These are phyloP conservation scores for Adansonia grandidieri DNA, from an alignment of 441 rosid species.

Conservation along the genomic window DNA sequence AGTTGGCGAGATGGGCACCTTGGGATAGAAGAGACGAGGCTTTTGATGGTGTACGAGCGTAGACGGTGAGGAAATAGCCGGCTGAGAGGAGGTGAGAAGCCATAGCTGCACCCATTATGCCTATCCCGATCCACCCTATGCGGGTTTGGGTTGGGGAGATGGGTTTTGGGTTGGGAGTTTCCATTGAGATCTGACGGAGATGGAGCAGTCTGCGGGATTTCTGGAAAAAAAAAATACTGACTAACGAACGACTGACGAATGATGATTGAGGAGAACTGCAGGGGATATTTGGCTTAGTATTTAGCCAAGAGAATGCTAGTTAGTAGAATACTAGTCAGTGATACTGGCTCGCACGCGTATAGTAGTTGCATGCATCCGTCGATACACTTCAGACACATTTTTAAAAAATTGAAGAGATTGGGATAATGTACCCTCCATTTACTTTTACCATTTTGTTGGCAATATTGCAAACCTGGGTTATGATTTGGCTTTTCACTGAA, in stretches of 20 bases:
- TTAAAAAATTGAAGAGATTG: too few relatives aligned
- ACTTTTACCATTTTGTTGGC: too few relatives aligned
- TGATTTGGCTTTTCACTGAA: not conserved
- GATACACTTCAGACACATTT: too few relatives aligned
- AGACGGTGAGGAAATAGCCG: slow-evolving; percentile 65
- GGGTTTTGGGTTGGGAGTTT: slow-evolving; percentile 59
- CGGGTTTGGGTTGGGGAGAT: slow-evolving; percentile 52
- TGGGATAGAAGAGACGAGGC: slow-evolving; percentile 53
- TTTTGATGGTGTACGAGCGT: slow-evolving; percentile 65
- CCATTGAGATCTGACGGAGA: slow-evolving; percentile 39
- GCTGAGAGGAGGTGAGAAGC: slow-evolving; percentile 74
- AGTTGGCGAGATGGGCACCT: slow-evolving; percentile 59
- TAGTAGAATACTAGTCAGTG: too few relatives aligned
- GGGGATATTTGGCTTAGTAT: not conserved
- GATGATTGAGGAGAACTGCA: not conserved
- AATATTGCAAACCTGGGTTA: not conserved
- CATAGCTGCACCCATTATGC: slow-evolving; percentile 86
- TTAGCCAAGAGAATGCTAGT: not conserved
- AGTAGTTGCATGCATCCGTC: not conserved
- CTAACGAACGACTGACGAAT: not conserved
- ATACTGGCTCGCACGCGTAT: not conserved
- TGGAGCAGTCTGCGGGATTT: slow-evolving; percentile 30
- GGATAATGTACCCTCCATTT: too few relatives aligned
- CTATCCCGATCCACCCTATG: slow-evolving; percentile 86
- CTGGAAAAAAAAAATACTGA: not conserved